Evolutionary conservation across 805 yeast genomes (phyloP), one percentile per base, ranked within the genome.

Genomic region (Zygoascus biomembranicola): DNA sequence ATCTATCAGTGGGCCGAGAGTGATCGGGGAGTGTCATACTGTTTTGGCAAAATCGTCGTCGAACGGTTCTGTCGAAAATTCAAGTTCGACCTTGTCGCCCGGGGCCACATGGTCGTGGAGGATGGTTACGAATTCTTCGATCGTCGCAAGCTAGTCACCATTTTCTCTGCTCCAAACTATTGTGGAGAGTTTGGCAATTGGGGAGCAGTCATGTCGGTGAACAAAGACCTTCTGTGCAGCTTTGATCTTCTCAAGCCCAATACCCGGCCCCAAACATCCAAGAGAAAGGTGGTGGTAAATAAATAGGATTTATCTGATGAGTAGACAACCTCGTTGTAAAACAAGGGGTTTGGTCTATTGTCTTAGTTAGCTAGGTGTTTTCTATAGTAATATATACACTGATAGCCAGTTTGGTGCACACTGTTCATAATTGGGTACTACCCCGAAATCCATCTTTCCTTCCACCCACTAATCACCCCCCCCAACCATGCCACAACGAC

Each of bases 151-250:
- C 72, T 82, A 57, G 87, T 82, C 23, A 82, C 87, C 0, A 85
- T 82, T 16, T 82, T 82, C 62, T 74, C 80, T 37, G 87, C 87
- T 1, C 87, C 87, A 10, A 82, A 82, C 65, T 82, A 82, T 63
- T 82, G 87, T 62, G 87, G 87, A 14, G 87, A 82, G 63, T 82
- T 82, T 62, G 85, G 87, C 65, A 87, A 87, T 63, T 88, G 95
- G 95, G 96, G 96, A 26, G 97, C 97, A 1, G 96, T 90, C 3
- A 89, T 90, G 97, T 83, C 94, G 60, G 97, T 90, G 14, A 80
- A 87, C 56, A 95, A 88, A 58, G 96, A 90, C 61, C 73, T 90
- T 60, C 71, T 90, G 52, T 90, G 97, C 68, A 84, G 90, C 54
- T 90, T 90, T 69, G 97, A 90, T 65, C 75, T 90, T 45, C 71